Percentiles rank a stretch among this genome's conserved stretches.
phyloP scores from a whole-genome alignment of 257 asterid species.

The Petrea volubilis region DNA sequence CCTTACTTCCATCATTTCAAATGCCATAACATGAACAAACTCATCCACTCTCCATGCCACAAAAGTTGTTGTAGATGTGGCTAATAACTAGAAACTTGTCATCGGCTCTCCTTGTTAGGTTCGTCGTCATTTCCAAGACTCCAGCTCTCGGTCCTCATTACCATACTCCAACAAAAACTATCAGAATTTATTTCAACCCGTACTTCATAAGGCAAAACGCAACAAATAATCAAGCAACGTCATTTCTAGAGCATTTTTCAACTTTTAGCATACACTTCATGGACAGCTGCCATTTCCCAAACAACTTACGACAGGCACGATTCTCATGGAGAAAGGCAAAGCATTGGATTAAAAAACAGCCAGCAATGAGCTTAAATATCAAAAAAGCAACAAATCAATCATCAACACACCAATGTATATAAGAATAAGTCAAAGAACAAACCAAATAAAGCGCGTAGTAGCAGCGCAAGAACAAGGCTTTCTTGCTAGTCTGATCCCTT shows the following conservation, averaged over 20 bases:
- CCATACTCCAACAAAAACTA: slow-evolving; percentile 6
- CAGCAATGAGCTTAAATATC: not conserved
- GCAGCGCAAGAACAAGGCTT: slow-evolving; percentile 86
- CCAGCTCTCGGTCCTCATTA: not conserved
- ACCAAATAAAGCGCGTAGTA: slow-evolving; percentile 94
- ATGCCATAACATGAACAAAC: not conserved
- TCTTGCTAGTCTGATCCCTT: slow-evolving; percentile 83
- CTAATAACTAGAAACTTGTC: not conserved
- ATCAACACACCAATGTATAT: slow-evolving; percentile 12
- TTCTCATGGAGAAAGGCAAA: not conserved
- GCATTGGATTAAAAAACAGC: not conserved
- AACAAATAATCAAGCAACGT: too few relatives aligned
- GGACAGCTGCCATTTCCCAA: not conserved
- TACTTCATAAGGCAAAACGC: not conserved
- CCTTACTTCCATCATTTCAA: not conserved
- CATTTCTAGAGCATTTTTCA: not conserved
- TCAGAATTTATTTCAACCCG: not conserved
- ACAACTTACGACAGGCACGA: not conserved
- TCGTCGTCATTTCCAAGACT: not conserved
- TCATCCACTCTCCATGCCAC: not conserved
- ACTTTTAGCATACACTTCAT: not conserved
- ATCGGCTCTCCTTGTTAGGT: not conserved
- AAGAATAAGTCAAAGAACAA: slow-evolving; percentile 22
- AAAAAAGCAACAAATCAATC: slow-evolving; percentile 15
- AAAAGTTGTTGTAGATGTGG: not conserved